These are phyloP conservation scores for Euphrasia confusa DNA, from an alignment of 257 asterid species.

Conservation along the genomic window DNA sequence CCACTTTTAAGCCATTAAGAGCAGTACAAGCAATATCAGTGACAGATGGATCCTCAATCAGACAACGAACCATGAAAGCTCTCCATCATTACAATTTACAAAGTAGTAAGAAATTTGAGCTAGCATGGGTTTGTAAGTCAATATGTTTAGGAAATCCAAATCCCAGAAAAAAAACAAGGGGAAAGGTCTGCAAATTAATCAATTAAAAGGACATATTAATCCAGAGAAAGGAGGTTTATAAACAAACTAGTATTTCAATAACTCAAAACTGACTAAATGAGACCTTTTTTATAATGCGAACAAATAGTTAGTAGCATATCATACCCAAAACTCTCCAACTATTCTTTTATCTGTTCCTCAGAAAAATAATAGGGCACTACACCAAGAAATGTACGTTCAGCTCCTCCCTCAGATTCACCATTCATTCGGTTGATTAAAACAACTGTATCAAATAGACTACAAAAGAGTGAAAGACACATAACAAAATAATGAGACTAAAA, in stretches of 20 bases:
- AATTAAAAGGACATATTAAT: conserved; percentile 16
- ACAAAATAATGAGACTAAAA: conserved; percentile 12
- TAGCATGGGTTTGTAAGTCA: conserved; percentile 9
- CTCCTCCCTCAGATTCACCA: conserved; percentile 48
- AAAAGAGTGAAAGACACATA: neutral
- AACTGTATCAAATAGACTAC: conserved; percentile 2
- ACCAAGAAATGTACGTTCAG: conserved; percentile 53
- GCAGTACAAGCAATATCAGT: conserved; percentile 64
- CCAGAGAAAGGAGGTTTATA: conserved; percentile 13
- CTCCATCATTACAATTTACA: conserved; percentile 18
- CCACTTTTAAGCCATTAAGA: conserved; percentile 55
- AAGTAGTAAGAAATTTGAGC: conserved; percentile 20
- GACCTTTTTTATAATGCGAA: conserved; percentile 4
- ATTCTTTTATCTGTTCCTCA: conserved; percentile 50
- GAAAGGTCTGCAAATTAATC: conserved; percentile 33
- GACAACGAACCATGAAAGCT: conserved; percentile 17
- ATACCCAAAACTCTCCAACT: conserved; percentile 59
- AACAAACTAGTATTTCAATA: conserved; percentile 15
- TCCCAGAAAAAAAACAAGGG: conserved; percentile 1
- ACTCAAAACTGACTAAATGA: conserved; percentile 10
- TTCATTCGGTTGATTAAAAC: conserved; percentile 33
- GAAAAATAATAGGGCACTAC: conserved; percentile 60
- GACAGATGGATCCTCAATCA: conserved; percentile 48
- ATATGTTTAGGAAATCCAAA: conserved; percentile 12
- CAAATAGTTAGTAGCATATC: neutral